Evolutionary conservation across 257 asterid genomes (phyloP), one percentile per base, ranked within the genome.

Genomic region (Solanum habrochaites): DNA sequence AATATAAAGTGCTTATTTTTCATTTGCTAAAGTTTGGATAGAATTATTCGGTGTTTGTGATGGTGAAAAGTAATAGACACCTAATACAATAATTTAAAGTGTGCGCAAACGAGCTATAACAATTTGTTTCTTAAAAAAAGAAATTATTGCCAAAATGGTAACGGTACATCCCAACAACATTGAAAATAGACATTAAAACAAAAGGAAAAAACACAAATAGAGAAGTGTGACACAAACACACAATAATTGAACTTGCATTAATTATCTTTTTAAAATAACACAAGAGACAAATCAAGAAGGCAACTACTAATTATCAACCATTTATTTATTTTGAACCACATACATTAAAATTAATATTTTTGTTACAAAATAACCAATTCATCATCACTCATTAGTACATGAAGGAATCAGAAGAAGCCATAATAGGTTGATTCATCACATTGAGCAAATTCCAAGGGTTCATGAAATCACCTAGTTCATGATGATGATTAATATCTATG

Each of bases 361-460:
- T 27, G 39, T 67, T 67, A 67, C 39, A 67, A 67, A 15, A 52
- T n/a, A 35, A 66, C 73, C 39, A 27, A 67, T 13, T 67, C 27
- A 16, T 35, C 47, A 72, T 32, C 78, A 71, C 25, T 45, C 25
- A 87, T 92, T 85, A 92, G 82, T 88, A 90, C 93, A 92, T 86
- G 85, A 93, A 86, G 16, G 42, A 90, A 90, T 91, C 70, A 21
- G 85, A 16, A 66, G 93, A 91, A 72, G 92, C 91, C 91, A 91
- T 89, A 84, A 90, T 89, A 18, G 93, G 91, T 42, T 91, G 93
- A 87, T 91, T 91, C 27, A 87, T 91, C 31, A 87, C 88, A 86
- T 88, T 89, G 75, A 84, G 32, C 90, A 92, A 90, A 82, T 87
- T 88, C 96, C 94, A 93, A 8, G 94, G 91, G 43, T 83, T 91